phyloP scores from a whole-genome alignment of 345 rosid genomes.

The Syzygium aqueum region DNA sequence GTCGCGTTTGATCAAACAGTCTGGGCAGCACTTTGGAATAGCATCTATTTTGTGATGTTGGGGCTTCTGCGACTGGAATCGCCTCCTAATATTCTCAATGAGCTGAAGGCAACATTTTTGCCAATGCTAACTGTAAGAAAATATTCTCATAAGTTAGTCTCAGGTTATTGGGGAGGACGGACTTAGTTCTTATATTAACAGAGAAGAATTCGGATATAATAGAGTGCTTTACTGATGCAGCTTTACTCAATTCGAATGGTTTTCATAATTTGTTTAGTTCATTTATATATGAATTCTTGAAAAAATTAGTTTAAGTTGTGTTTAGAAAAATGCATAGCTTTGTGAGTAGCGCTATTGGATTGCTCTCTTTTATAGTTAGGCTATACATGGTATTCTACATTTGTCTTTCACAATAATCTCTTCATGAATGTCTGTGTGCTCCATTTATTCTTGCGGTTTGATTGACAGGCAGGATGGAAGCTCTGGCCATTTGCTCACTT shows the following conservation, averaged over 20 bases:
- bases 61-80: conserved; percentile 76
- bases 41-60: conserved; percentile 55
- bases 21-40: conserved; percentile 89
- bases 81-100: conserved; percentile 38
- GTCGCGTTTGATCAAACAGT: conserved; percentile 81
- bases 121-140: conserved; percentile 66
- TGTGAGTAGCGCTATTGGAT: too few relatives aligned
- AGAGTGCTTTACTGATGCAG: not conserved
- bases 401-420: not conserved
- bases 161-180: not conserved
- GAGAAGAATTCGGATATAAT: not conserved
- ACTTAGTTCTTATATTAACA: not conserved
- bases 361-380: too few relatives aligned
- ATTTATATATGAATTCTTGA: too few relatives aligned
- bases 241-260: not conserved
- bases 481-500: conserved; percentile 96
- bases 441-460: not conserved
- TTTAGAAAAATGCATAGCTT: too few relatives aligned
- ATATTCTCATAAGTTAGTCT: not conserved
- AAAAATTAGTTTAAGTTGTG: too few relatives aligned
- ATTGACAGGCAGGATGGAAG: conserved; percentile 84
- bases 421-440: not conserved
- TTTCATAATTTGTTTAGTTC: not conserved
- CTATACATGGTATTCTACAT: not conserved
- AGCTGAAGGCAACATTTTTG: conserved; percentile 60